Evolutionary conservation across 1,139 yeast genomes (phyloP).

Genomic region (Suhomyces bribrorum): DNA sequence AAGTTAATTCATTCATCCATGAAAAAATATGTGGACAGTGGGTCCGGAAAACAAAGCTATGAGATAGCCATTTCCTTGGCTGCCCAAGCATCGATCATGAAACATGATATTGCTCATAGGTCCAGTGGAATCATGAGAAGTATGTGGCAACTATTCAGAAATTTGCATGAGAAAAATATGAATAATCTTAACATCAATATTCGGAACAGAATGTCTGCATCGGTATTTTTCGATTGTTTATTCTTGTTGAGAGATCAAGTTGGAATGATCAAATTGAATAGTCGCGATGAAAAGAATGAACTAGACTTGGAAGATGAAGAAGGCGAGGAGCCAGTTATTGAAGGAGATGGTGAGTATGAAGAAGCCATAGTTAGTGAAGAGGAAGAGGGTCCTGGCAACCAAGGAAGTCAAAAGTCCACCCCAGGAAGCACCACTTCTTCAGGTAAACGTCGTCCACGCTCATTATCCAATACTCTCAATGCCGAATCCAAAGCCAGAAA

Average conservation of each 20-base stretch:
- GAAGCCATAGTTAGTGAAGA: slow-evolving; percentile 31
- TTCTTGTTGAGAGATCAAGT: slow-evolving; percentile 82
- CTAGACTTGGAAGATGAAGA: slow-evolving; percentile 18
- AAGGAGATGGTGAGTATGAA: slow-evolving; percentile 27
- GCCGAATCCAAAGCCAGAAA: slow-evolving; percentile 73
- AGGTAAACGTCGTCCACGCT: slow-evolving; percentile 41
- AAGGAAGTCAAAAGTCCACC: slow-evolving; percentile 36
- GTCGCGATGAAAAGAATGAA: slow-evolving; percentile 23
- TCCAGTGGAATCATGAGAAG: slow-evolving; percentile 93
- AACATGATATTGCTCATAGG: slow-evolving; percentile 90
- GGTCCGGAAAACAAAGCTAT: slow-evolving; percentile 71
- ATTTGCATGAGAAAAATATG: slow-evolving; percentile 48
- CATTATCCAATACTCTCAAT: slow-evolving; percentile 54
- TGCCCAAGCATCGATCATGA: slow-evolving; percentile 77
- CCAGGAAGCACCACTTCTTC: slow-evolving; percentile 40
- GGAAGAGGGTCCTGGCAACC: slow-evolving; percentile 20
- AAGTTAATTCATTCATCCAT: slow-evolving; percentile 76
- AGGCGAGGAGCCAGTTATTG: slow-evolving; percentile 13
- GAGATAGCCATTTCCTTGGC: slow-evolving; percentile 69
- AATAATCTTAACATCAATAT: slow-evolving; percentile 53
- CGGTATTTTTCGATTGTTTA: slow-evolving; percentile 87
- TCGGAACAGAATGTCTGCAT: slow-evolving; percentile 84
- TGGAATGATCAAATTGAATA: slow-evolving; percentile 72
- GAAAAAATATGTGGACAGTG: slow-evolving; percentile 64
- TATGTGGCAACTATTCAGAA: slow-evolving; percentile 83